Evolutionary conservation across 2,329 filamentous ascomycete genomes (phyloP), one percentile per base, ranked within the genome.

Genomic region (Pyricularia sp.): DNA sequence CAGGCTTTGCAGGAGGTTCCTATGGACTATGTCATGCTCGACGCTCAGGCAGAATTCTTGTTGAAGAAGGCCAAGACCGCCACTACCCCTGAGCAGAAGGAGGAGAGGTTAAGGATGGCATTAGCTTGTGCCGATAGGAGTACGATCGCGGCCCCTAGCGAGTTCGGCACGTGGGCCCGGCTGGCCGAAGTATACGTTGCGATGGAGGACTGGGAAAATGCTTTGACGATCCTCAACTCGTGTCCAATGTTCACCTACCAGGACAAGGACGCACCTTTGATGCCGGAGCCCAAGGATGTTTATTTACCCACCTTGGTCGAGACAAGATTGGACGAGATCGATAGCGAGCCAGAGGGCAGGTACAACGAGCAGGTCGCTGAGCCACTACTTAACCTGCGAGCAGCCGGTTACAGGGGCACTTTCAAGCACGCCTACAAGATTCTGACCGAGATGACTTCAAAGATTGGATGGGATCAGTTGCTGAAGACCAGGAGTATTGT

Each of bases 161-260:
- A 99, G 75, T 99, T 99, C 72, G 90, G 91, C 64, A 97, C 94
- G 0, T 99, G 94, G 94, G 93, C 94, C 65, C 84, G 93, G 65
- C 78, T 99, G 68, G 93, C 93, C 2, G 91, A 97, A 73, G 89
- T 97, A 35, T 99, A 99, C 70, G 90, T 97, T 65, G 85, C 88
- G 62, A 85, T 96, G 77, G 94, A 99, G 74, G 91, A 96, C 73
- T 99, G 94, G 92, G 94, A 97, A 73, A 86, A 97, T 70, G 94
- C 94, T 0, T 83, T 99, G 28, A 87, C 96, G 5, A 97, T 94
- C 4, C 82, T 99, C 64, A 99, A 99, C 78, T 99, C 94, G 22
- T 99, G 94, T 75, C 94, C 94, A 9, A 99, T 99, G 94, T 99
- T 99, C 76, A 99, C 94, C 7, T 97, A 99, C 75, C 94, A 97